phyloP scores from a whole-genome alignment of 164 flowering plant genomes.

The Annona cherimola region DNA sequence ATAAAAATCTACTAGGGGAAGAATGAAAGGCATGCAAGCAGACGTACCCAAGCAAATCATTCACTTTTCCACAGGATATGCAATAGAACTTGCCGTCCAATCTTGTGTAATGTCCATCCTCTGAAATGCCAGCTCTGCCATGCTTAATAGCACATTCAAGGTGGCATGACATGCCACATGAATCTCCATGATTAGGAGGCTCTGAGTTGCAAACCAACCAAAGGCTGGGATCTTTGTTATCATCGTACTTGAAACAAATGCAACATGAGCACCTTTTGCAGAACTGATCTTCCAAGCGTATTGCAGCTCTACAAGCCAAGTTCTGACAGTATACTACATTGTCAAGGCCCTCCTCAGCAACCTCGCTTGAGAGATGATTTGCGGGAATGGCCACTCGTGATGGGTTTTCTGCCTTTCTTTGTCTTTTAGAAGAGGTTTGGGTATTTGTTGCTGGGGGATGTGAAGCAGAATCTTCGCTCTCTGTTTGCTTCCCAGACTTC shows the following conservation, averaged over 20 bases:
- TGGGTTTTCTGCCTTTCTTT: constrained; percentile 61
- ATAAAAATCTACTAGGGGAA: background rate
- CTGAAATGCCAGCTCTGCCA: constrained; percentile 58
- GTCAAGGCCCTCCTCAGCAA: constrained; percentile 21
- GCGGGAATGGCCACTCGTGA: constrained; percentile 35
- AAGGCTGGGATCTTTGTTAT: constrained; percentile 96
- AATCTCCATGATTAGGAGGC: constrained; percentile 51
- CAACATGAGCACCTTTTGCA: constrained; percentile 98
- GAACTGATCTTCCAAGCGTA: constrained; percentile 51
- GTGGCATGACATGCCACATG: constrained; percentile 93
- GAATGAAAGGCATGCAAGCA: background rate
- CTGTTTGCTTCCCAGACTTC: constrained; percentile 29
- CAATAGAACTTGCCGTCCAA: constrained; percentile 79
- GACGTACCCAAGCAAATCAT: constrained; percentile 75
- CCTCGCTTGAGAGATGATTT: constrained; percentile 16
- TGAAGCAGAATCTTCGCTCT: constrained; percentile 21
- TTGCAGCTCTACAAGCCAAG: constrained; percentile 70
- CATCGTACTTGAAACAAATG: constrained; percentile 76
- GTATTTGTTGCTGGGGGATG: constrained; percentile 27
- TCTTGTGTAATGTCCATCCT: constrained; percentile 26
- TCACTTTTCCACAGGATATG: constrained; percentile 75
- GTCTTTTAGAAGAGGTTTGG: constrained; percentile 53
- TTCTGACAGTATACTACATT: constrained; percentile 51
- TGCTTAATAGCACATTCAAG: constrained; percentile 82
- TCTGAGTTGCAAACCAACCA: constrained; percentile 88